Evolutionary conservation across 176 grass and related monocot genomes (phyloP).

Genomic region (Melocanna baccifera): DNA sequence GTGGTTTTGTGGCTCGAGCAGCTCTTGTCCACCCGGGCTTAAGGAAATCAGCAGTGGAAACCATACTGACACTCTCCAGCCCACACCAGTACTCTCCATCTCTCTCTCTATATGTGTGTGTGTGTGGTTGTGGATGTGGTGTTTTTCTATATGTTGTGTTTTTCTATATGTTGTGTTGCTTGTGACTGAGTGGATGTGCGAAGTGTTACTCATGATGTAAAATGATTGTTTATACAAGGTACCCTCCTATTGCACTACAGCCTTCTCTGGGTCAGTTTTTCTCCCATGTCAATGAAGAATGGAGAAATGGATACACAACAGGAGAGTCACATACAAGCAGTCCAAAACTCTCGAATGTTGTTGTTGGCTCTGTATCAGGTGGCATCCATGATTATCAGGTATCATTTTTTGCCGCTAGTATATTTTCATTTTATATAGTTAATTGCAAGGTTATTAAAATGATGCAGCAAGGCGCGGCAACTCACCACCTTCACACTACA

Average conservation of each 20-base stretch:
- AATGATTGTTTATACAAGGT: conserved; percentile 53
- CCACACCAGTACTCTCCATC: conserved; percentile 76
- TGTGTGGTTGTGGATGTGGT: neutral
- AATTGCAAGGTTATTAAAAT: too few relatives aligned
- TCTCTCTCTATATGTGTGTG: conserved; percentile 1
- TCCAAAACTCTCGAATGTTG: conserved; percentile 70
- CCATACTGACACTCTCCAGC: conserved; percentile 94
- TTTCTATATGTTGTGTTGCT: conserved; percentile 4
- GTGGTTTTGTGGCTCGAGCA: conserved; percentile 98
- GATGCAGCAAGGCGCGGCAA: too few relatives aligned
- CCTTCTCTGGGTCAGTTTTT: conserved; percentile 92
- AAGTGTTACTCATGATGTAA: conserved; percentile 15
- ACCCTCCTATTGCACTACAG: conserved; percentile 86
- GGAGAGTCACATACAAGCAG: conserved; percentile 32
- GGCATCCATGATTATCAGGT: conserved; percentile 99
- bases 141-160: neutral
- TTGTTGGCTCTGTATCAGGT: conserved; percentile 82
- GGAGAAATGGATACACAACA: conserved; percentile 78
- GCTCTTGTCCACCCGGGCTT: conserved; percentile 72
- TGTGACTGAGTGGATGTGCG: neutral
- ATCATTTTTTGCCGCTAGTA: conserved; percentile 13
- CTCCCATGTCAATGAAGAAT: conserved; percentile 86
- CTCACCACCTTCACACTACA: too few relatives aligned
- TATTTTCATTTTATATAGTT: conserved; percentile 20
- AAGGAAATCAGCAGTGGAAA: conserved; percentile 72